phyloP scores from a whole-genome alignment of 148 eudicot genomes.

The Vaccinium vitisidaea region DNA sequence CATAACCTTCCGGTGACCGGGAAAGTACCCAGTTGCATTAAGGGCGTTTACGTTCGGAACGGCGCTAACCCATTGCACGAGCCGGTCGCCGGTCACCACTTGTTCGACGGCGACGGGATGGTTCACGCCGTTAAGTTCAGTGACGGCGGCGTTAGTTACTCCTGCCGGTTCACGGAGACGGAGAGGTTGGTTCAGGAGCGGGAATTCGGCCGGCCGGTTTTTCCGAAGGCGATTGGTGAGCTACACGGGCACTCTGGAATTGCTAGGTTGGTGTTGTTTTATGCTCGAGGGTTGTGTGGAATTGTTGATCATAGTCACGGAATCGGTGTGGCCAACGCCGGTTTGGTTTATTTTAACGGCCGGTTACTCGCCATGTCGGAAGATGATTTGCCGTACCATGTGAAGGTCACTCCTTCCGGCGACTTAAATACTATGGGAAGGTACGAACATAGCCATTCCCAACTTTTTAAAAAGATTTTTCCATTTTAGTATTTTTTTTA shows the following conservation, averaged over 20 bases:
- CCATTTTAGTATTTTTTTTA: too few species aligned
- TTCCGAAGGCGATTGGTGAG: slow-evolving; percentile 76
- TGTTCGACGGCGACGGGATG: slow-evolving; percentile 84
- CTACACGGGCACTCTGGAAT: slow-evolving; percentile 73
- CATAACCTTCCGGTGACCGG: slow-evolving; percentile 44
- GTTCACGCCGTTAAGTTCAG: slow-evolving; percentile 55
- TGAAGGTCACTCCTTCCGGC: slow-evolving; percentile 47
- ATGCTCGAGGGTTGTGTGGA: slow-evolving; percentile 50
- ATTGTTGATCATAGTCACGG: slow-evolving; percentile 51
- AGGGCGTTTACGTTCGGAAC: slow-evolving; percentile 59
- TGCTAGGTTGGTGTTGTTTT: slow-evolving; percentile 50
- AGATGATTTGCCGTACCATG: slow-evolving; percentile 76
- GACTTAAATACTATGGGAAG: slow-evolving; percentile 58
- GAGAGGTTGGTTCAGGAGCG: slow-evolving; percentile 54
- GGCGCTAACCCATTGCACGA: slow-evolving; percentile 68
- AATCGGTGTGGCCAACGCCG: slow-evolving; percentile 76
- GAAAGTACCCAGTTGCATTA: slow-evolving; percentile 42
- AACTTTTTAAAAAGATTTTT: not conserved
- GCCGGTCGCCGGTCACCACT: slow-evolving; percentile 67
- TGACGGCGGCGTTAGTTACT: slow-evolving; percentile 38
- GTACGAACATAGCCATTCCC: not conserved
- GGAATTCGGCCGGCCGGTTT: slow-evolving; percentile 51
- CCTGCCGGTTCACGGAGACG: slow-evolving; percentile 74
- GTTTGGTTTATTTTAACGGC: slow-evolving; percentile 57
- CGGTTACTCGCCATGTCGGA: slow-evolving; percentile 78